A percentile compares a stretch with the other conserved stretches of the same genome.
Conservation (phyloP, 768 basidiomycete species). For the Suillus bovinus region DNA sequence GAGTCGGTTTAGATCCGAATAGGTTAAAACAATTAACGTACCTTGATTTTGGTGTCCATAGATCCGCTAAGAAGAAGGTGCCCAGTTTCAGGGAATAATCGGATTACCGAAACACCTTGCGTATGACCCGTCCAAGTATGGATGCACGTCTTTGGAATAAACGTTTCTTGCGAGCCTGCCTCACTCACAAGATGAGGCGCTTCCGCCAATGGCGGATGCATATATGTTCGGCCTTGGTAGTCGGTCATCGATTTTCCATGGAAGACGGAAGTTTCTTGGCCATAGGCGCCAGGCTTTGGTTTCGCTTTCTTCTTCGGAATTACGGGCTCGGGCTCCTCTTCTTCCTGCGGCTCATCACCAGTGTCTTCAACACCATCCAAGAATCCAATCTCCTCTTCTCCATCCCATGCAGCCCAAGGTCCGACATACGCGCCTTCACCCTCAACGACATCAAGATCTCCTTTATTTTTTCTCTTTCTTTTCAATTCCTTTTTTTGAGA, state of each 20-base stretch:
- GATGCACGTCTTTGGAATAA: slow-evolving; percentile 92
- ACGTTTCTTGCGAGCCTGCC: slow-evolving; percentile 83
- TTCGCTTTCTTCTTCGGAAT: slow-evolving; percentile 69
- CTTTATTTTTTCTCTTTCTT: slow-evolving; percentile 79
- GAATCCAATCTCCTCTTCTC: slow-evolving; percentile 56
- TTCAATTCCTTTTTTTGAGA: slow-evolving; percentile 75
- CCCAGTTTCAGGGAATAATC: slow-evolving; percentile 89
- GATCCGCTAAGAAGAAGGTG: slow-evolving; percentile 92
- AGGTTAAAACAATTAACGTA: slow-evolving; percentile 29
- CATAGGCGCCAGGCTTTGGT: slow-evolving; percentile 74
- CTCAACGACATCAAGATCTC: slow-evolving; percentile 82
- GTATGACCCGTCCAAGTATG: slow-evolving; percentile 99
- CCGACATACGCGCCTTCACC: slow-evolving; percentile 91
- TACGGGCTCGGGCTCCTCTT: slow-evolving; percentile 57
- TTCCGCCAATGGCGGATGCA: slow-evolving; percentile 88
- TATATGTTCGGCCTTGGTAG: slow-evolving; percentile 98
- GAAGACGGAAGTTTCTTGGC: slow-evolving; percentile 93
- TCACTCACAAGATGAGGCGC: slow-evolving; percentile 83
- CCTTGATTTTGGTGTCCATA: slow-evolving; percentile 99
- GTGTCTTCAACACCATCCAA: slow-evolving; percentile 57
- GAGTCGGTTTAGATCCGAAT: slow-evolving; percentile 9
- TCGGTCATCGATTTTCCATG: slow-evolving; percentile 97
- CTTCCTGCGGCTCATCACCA: slow-evolving; percentile 48
- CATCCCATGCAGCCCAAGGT: slow-evolving; percentile 93
- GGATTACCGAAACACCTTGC: slow-evolving; percentile 91